These are phyloP conservation scores for Acanthamoeba triangularis DNA, from an alignment of 208 protist species.

Conservation along the genomic window DNA sequence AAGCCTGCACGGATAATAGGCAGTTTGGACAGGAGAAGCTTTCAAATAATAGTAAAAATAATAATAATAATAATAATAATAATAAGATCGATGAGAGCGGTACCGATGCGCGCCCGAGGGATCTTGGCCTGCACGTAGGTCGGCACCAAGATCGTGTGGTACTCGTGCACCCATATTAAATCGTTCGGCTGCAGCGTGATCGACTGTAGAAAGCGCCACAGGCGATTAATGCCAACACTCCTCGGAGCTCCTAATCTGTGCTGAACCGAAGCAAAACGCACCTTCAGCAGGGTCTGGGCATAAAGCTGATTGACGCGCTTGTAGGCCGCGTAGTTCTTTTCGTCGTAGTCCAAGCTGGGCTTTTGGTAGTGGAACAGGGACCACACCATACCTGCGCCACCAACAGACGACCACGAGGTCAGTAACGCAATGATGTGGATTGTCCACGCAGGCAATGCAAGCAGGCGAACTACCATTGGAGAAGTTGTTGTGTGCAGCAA, in stretches of 20 bases:
- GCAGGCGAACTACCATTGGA: not conserved
- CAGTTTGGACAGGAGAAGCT: not conserved
- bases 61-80: no score
- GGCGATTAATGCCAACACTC: not conserved
- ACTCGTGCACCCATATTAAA: conserved; percentile 54
- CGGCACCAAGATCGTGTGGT: conserved; percentile 35
- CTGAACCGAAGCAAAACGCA: not conserved
- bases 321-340: conserved; percentile 50
- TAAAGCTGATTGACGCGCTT: conserved; percentile 50
- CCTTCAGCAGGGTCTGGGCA: conserved; percentile 15
- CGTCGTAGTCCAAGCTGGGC: conserved; percentile 11
- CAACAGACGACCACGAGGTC: not conserved
- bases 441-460: not conserved
- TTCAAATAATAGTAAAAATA: not conserved
- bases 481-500: conserved; percentile 35
- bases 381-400: conserved; percentile 24
- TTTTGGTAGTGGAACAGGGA: conserved; percentile 65
- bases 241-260: not conserved
- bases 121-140: conserved; percentile 20
- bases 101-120: conserved; percentile 78
- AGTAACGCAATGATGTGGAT: not conserved
- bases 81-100: no score
- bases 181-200: conserved; percentile 13
- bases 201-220: not conserved
- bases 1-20: conserved; percentile 72